Evolutionary conservation across 805 yeast species (phyloP).

Genomic region (Cyberlindnera japonica): DNA sequence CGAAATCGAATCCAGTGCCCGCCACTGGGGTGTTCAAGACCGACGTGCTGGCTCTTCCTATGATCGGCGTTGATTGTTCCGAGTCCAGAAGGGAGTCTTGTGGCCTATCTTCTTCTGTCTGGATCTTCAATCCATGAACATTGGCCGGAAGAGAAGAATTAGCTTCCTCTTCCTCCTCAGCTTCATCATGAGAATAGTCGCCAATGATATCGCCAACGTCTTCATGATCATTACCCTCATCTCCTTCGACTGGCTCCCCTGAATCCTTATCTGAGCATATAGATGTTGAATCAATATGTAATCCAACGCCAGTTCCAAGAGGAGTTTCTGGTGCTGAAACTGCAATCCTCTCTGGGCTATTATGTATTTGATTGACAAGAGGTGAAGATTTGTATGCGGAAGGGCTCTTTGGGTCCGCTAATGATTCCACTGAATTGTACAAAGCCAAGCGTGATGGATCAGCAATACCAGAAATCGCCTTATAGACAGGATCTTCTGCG

Average conservation of each 20-base stretch:
- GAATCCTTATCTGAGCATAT: background rate
- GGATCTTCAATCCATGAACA: conserved; percentile 11
- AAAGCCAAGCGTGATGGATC: conserved; percentile 10
- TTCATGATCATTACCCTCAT: conserved; percentile 7
- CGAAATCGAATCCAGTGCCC: conserved; percentile 13
- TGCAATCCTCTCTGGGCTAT: conserved; percentile 2
- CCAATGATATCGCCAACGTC: conserved; percentile 16
- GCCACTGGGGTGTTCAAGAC: conserved; percentile 5
- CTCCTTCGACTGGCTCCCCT: background rate
- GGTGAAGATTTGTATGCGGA: conserved; percentile 19
- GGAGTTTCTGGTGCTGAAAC: conserved; percentile 3
- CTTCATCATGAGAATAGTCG: conserved; percentile 17
- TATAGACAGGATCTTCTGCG: conserved; percentile 18
- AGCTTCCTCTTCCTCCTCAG: conserved; percentile 12
- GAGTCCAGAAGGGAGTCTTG: conserved; percentile 16
- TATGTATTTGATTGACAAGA: conserved; percentile 10
- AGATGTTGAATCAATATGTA: background rate
- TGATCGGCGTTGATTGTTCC: conserved; percentile 14
- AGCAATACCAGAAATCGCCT: conserved; percentile 4
- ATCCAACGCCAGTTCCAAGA: background rate
- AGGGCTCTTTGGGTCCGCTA: conserved; percentile 8
- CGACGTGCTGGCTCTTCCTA: conserved; percentile 2
- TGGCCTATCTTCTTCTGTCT: conserved; percentile 15
- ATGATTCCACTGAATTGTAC: conserved; percentile 18
- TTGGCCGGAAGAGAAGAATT: conserved; percentile 4